Evolutionary conservation across 371 early-diverging fungal genomes (phyloP), one percentile per base, ranked within the genome.

Genomic region (Mucor lusitanicus): DNA sequence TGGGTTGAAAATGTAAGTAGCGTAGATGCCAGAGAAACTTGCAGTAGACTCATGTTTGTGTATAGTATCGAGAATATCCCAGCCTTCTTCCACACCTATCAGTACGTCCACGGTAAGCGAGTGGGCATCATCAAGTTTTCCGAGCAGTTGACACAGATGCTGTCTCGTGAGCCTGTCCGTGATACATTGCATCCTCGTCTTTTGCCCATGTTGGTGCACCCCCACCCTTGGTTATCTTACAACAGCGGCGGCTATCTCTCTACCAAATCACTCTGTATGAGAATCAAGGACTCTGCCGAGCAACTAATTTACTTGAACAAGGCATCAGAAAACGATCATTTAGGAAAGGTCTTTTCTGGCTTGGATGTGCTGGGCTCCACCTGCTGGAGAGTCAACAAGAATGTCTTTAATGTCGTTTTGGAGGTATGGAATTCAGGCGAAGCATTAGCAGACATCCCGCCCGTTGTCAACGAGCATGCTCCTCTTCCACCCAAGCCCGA

Each of bases 141-240:
- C 68, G 86, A 83, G 59, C 80, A 81, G 5, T 82, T 97, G 42
- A 82, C 88, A 2, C 90, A 94, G 40, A 70, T 93, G 61, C 79
- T 97, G 19, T 78, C 88, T 23, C 75, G 74, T 35, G 90, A 90
- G 35, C 86, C 90, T 13, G 75, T 91, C 25, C 78, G 82, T 15
- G 86, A 89, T 32, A 84, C 87, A 5, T 78, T 92, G 25, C 88
- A 88, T 59, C 93, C 97, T 1, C 89, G 94, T 42, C 75, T 91
- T 28, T 81, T 99, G 33, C 99, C 99, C 23, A 99, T 99, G 99
- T 75, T 99, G 48, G 92, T 97, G 2, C 90, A 89, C 35, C 99
- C 99, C 54, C 88, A 89, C 0, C 97, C 98, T 8, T 99, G 99
- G 99, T 65, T 96, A n/a, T 87, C 91, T 0, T 91, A 88, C 70